A percentile compares a stretch with the other conserved stretches of the same genome.
Conservation (phyloP, 2,329 filamentous ascomycete species). For the Xylariaceae sp. region DNA sequence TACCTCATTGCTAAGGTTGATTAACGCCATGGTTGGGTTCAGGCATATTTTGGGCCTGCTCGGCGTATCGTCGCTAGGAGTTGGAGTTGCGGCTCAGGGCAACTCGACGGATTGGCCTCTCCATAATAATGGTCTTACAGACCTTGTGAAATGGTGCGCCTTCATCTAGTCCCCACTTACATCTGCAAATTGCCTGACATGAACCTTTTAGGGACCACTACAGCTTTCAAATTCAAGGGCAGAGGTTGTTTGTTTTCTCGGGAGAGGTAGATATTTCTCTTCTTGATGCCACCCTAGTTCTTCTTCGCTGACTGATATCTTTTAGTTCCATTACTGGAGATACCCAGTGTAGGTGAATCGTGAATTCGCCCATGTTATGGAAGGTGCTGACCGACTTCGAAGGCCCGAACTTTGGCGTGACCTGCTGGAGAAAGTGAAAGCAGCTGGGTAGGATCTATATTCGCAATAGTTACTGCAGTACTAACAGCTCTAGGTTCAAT, state of each 20-base stretch:
- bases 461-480: neutral
- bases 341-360: conserved; percentile 47
- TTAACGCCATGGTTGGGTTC: conserved; percentile 3
- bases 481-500: conserved; percentile 45
- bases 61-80: neutral
- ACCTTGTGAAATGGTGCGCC: conserved; percentile 44
- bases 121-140: conserved; percentile 43
- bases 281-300: neutral
- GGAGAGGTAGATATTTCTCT: conserved; percentile 45
- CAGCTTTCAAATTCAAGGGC: conserved; percentile 49
- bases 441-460: conserved; percentile 43
- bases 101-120: conserved; percentile 37
- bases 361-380: accelerated
- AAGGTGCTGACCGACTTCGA: neutral
- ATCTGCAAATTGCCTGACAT: neutral
- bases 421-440: conserved; percentile 51
- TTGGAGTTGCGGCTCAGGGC: conserved; percentile 14
- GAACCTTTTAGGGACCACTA: conserved; percentile 47
- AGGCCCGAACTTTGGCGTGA: conserved; percentile 50
- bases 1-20: neutral
- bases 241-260: conserved; percentile 52
- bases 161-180: neutral
- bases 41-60: conserved; percentile 5
- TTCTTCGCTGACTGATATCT: conserved; percentile 11
- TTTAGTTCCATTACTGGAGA: conserved; percentile 51